These are phyloP conservation scores for Polyporus arcularius DNA, from an alignment of 768 basidiomycete genomes.

Conservation along the genomic window DNA sequence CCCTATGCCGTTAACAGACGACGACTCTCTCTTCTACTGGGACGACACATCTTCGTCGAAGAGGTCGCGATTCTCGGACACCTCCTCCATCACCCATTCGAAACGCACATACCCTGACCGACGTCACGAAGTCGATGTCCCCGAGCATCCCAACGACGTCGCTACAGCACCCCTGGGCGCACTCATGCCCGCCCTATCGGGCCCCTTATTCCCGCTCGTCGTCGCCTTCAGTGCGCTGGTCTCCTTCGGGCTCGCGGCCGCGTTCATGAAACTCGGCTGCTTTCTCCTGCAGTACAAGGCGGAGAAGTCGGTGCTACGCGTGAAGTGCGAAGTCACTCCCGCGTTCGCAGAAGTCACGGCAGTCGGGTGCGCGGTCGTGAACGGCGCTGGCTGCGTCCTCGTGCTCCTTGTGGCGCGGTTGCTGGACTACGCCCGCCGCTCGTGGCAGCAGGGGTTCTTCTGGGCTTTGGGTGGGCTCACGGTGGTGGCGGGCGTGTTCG, in stretches of 20 bases:
- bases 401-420: neutral
- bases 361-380: neutral
- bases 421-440: neutral
- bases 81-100: no score
- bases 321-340: neutral
- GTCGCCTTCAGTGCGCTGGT: neutral
- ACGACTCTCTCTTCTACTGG: no score
- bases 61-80: no score
- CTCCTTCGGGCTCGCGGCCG: neutral
- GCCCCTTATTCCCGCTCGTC: neutral
- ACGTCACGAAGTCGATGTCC: no score
- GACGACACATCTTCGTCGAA: no score
- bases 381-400: neutral
- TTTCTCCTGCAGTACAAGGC: neutral
- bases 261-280: neutral
- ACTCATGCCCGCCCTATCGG: neutral
- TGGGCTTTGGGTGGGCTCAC: neutral
- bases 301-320: neutral
- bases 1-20: no score
- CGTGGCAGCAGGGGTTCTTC: neutral
- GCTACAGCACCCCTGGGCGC: no score
- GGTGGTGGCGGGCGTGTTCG: neutral
- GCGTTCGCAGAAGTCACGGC: neutral
- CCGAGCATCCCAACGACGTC: no score
- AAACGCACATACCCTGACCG: no score